A percentile compares a stretch with the other conserved stretches of the same genome.
Evolutionary conservation across 768 basidiomycete genomes (phyloP).

Genomic region (Rhodotorula paludigena): DNA sequence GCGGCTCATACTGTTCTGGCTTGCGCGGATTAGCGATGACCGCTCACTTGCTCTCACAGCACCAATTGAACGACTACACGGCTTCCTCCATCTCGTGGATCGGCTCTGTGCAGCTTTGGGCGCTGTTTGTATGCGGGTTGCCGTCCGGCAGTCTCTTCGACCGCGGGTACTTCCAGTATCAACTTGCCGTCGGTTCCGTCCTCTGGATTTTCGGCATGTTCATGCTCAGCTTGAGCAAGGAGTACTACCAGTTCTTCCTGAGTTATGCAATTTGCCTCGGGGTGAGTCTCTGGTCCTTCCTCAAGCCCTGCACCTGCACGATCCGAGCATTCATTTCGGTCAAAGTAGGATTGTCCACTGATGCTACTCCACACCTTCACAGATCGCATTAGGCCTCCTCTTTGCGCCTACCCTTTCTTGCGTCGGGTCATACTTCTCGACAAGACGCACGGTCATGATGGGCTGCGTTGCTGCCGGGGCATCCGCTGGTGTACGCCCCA

Average conservation of each 20-base stretch:
- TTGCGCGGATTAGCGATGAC: neutral
- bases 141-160: slow-evolving; percentile 47
- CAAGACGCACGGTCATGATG: neutral
- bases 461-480: neutral
- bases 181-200: neutral
- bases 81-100: slow-evolving; percentile 47
- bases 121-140: slow-evolving; percentile 44
- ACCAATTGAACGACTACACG: slow-evolving; percentile 45
- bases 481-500: neutral
- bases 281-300: neutral
- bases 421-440: slow-evolving; percentile 52
- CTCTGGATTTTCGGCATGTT: slow-evolving; percentile 24
- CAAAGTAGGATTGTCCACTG: no score
- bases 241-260: slow-evolving; percentile 10
- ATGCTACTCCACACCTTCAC: no score
- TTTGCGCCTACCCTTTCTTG: slow-evolving; percentile 55
- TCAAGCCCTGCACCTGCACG: no score
- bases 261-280: slow-evolving; percentile 19
- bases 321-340: no score
- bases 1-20: slow-evolving; percentile 1
- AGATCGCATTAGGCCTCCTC: slow-evolving; percentile 55
- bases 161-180: slow-evolving; percentile 42
- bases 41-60: neutral
- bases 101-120: slow-evolving; percentile 45
- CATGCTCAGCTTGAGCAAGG: slow-evolving; percentile 1